Evolutionary conservation across 345 rosid species (phyloP), one percentile per base, ranked within the genome.

Genomic region (Camelina laxa): DNA sequence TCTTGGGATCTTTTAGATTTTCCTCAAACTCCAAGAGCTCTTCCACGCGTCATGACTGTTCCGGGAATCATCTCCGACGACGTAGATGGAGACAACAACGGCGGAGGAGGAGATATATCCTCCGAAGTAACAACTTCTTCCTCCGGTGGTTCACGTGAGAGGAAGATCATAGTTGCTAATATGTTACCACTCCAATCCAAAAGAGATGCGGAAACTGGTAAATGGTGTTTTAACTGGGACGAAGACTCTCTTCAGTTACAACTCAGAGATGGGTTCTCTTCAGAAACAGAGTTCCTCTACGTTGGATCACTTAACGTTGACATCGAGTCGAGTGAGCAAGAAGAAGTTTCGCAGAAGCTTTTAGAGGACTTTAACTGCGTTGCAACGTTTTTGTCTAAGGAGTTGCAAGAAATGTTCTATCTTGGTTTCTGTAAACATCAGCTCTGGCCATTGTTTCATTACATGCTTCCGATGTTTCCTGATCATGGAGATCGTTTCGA

Each of bases 1-100:
- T 81, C 91, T 31, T 80, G 86, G 62, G 79, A 87, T 60, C 73
- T 80, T 51, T 42, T 82, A 58, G 80, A 75, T 76, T 38, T 39
- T 39, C 83, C 83, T n/a, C 73, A 63, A 47, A 78, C 79, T 45
- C 65, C 65, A 19, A 30, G 58, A 59, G 2, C 60, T 27, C 81
- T 89, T 70, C 89, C 85, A 0, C 74, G 81, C 65, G 83, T 78
- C 65, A 84, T 84, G 81, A 80, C 87, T 21, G 76, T 70, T 56
- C 86, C 91, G 0, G 88, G 91, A 70, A 77, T 78, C 59, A 80
- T 81, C 61, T 16, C 69, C 54, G 54, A 64, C 54, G 54, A 64
- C 69, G 4, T 69, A 44, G 67, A 82, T 42, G 89, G 83, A 27
- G 45, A 27, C 24, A 80, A n/a, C n/a, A n/a, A n/a, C n/a, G n/a